phyloP scores from a whole-genome alignment of 1,284 basidiomycete genomes.

The Tilletia indica region DNA sequence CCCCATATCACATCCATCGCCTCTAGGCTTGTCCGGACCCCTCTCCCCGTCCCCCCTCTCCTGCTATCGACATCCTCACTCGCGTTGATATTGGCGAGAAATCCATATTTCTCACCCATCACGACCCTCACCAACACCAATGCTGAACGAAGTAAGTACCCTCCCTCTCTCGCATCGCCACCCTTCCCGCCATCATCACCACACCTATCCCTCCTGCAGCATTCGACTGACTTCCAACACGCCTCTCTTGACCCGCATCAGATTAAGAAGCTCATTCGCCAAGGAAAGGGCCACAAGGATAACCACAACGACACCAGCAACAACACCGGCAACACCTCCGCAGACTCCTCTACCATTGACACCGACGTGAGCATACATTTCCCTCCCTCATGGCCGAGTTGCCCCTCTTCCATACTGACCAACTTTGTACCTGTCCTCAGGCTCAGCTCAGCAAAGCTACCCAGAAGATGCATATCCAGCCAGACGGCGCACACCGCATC shows the following conservation, averaged over 20 bases:
- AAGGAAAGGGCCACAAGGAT: constrained; percentile 16
- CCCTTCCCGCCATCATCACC: constrained; percentile 22
- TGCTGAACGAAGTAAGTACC: constrained; percentile 19
- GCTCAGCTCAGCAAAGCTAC: background rate
- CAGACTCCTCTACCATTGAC: constrained; percentile 25
- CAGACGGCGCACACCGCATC: constrained; percentile 20
- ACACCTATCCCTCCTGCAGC: background rate
- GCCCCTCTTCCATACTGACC: background rate
- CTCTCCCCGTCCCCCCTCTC: no score
- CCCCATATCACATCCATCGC: no score
- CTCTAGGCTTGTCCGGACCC: no score
- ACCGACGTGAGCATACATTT: background rate
- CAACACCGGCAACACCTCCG: constrained; percentile 16
- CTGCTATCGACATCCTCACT: no score
- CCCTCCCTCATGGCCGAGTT: background rate
- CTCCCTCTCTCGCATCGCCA: constrained; percentile 18
- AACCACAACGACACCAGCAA: no score
- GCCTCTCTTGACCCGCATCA: constrained; percentile 26
- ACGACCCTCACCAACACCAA: constrained; percentile 19
- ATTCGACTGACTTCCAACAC: background rate
- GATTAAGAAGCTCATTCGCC: constrained; percentile 32
- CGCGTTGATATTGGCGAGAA: no score
- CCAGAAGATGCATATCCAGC: background rate
- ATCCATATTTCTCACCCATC: constrained; percentile 18
- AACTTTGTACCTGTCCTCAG: constrained; percentile 18